phyloP scores from a whole-genome alignment of 768 basidiomycete genomes.

The Pulveroboletus sp. region DNA sequence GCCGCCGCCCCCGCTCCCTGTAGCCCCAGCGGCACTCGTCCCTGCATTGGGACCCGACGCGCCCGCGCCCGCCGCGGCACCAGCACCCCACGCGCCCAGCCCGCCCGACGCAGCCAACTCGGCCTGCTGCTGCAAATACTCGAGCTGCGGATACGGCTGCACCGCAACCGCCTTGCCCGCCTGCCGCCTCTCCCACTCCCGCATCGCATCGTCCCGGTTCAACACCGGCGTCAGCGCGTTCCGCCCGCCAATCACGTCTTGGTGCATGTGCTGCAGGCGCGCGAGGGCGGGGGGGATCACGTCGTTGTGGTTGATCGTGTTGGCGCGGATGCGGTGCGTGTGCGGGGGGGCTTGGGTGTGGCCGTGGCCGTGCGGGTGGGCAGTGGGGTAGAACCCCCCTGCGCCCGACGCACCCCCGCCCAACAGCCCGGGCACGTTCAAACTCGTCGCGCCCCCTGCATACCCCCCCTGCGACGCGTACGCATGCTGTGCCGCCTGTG shows the following conservation, averaged over 20 bases:
- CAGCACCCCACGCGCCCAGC: slow-evolving; percentile 48
- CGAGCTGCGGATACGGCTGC: slow-evolving; percentile 85
- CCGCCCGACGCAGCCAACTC: slow-evolving; percentile 71
- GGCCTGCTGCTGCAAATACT: slow-evolving; percentile 91
- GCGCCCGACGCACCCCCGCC: slow-evolving; percentile 33
- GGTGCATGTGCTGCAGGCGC: slow-evolving; percentile 84
- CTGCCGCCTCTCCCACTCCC: slow-evolving; percentile 94
- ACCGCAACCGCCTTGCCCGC: slow-evolving; percentile 67
- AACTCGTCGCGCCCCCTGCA: slow-evolving; percentile 11
- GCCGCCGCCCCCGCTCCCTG: not conserved
- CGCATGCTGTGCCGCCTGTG: slow-evolving; percentile 21
- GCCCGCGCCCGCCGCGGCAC: slow-evolving; percentile 32
- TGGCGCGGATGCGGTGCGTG: slow-evolving; percentile 68
- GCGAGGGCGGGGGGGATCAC: slow-evolving; percentile 93
- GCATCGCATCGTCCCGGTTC: slow-evolving; percentile 91
- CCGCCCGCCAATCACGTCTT: slow-evolving; percentile 66
- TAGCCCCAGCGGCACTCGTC: no score
- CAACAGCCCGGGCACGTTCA: slow-evolving; percentile 27
- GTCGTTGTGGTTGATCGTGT: slow-evolving; percentile 87
- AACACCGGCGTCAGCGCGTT: slow-evolving; percentile 91
- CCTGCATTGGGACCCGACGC: slow-evolving; percentile 1
- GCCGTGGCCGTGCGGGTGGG: not conserved
- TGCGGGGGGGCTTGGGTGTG: slow-evolving; percentile 14
- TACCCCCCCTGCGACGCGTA: slow-evolving; percentile 26
- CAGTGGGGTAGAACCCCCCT: slow-evolving; percentile 57